Conservation (phyloP, 192 early-diverging fungal species). For the Coemansia sp. region DNA sequence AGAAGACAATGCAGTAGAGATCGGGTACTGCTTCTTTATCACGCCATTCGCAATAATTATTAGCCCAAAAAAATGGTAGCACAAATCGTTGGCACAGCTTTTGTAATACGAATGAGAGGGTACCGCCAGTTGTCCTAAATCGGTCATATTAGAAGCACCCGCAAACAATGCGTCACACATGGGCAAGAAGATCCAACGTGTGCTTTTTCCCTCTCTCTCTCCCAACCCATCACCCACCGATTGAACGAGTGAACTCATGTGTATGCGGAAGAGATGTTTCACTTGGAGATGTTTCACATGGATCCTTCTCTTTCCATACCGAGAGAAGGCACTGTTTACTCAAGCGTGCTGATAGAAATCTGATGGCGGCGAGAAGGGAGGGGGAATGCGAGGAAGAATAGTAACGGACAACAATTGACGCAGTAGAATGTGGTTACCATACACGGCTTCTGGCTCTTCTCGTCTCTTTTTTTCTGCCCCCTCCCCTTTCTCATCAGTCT, state of each 20-base stretch:
- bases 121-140: no score
- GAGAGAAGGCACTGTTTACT: background rate
- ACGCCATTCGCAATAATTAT: background rate
- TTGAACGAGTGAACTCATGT: background rate
- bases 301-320: background rate
- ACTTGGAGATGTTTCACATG: no score
- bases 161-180: background rate
- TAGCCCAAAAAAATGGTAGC: background rate
- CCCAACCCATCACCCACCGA: background rate
- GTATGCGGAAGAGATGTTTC: background rate
- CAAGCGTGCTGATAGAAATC: background rate
- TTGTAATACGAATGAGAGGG: background rate
- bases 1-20: conserved; percentile 1
- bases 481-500: background rate
- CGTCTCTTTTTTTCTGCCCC: background rate
- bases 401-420: conserved; percentile 8
- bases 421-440: conserved; percentile 15
- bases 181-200: background rate
- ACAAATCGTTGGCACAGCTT: background rate
- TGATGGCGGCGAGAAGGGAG: background rate
- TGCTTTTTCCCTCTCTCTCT: background rate
- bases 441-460: background rate
- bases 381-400: background rate
- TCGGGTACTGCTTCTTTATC: conserved; percentile 1
- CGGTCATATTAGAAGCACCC: background rate